phyloP scores from a whole-genome alignment of 2,329 filamentous ascomycete genomes.

The Fusarium robinianum region DNA sequence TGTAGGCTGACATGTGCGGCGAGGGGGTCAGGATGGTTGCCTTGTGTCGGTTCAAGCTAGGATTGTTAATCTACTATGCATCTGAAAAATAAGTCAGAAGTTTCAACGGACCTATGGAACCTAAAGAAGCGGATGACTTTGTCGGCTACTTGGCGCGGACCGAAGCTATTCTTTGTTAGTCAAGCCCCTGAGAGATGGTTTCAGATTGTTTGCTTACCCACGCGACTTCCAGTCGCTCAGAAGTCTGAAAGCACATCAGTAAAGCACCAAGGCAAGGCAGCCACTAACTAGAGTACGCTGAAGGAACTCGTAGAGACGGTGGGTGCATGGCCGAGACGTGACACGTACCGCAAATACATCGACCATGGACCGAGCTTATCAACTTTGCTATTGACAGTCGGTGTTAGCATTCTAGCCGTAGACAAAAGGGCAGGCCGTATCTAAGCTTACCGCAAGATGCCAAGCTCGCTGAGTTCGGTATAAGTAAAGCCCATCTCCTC shows the following conservation, averaged over 20 bases:
- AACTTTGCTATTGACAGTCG: slow-evolving; percentile 31
- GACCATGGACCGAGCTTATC: slow-evolving; percentile 49
- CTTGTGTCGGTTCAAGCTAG: slow-evolving; percentile 66
- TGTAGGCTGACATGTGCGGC: slow-evolving; percentile 48
- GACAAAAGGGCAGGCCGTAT: neutral
- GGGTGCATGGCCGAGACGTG: too few species aligned
- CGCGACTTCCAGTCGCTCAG: too few species aligned
- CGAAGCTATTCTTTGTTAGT: slow-evolving; percentile 38
- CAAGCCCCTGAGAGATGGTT: too few species aligned
- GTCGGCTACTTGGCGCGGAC: slow-evolving; percentile 45
- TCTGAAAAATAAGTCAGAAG: neutral
- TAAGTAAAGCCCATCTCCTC: slow-evolving; percentile 51
- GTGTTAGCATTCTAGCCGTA: neutral
- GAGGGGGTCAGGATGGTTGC: slow-evolving; percentile 63
- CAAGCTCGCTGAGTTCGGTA: slow-evolving; percentile 46
- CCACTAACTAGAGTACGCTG: too few species aligned
- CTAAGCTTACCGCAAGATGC: slow-evolving; percentile 25
- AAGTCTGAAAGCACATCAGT: too few species aligned
- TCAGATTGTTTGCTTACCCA: too few species aligned
- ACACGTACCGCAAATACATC: slow-evolving; percentile 45
- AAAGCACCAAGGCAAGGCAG: too few species aligned
- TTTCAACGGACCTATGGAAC: too few species aligned
- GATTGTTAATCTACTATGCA: neutral
- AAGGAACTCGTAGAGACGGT: too few species aligned
- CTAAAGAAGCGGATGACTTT: slow-evolving; percentile 50